Evolutionary conservation across 352 stramenopile genomes (phyloP).

Genomic region (Globisporangium splendens): DNA sequence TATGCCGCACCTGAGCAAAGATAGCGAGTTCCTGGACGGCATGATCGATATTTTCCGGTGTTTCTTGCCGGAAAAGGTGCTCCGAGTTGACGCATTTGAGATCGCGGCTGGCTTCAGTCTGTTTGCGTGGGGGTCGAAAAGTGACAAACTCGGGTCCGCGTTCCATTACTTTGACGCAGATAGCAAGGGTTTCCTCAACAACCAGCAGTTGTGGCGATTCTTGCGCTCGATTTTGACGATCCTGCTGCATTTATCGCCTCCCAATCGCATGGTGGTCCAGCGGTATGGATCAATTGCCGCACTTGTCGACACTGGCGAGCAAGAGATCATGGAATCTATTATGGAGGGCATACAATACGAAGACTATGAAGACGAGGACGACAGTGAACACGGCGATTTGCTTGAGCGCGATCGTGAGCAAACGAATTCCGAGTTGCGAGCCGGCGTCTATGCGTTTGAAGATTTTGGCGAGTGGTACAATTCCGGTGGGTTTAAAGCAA

Average conservation of each 20-base stretch:
- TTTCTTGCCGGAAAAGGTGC: constrained; percentile 61
- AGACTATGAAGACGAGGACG: constrained; percentile 26
- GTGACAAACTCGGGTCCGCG: constrained; percentile 75
- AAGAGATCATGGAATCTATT: constrained; percentile 77
- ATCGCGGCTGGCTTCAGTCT: constrained; percentile 79
- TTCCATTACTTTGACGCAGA: constrained; percentile 88
- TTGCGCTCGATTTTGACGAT: constrained; percentile 77
- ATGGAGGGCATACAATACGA: constrained; percentile 51
- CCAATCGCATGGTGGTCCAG: constrained; percentile 45
- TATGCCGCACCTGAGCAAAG: constrained; percentile 63
- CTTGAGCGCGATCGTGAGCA: constrained; percentile 27
- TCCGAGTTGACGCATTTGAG: constrained; percentile 78
- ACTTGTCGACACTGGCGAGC: constrained; percentile 70
- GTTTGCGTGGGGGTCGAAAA: constrained; percentile 82
- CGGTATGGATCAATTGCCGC: constrained; percentile 64
- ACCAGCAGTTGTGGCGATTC: constrained; percentile 81
- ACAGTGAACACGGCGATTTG: constrained; percentile 12
- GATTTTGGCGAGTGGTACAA: constrained; percentile 88
- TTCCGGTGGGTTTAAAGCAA: constrained; percentile 60
- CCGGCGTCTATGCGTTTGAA: constrained; percentile 75
- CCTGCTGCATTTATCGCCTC: constrained; percentile 69
- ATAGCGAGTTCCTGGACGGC: constrained; percentile 69
- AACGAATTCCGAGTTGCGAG: constrained; percentile 44
- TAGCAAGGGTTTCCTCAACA: constrained; percentile 74
- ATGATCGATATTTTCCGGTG: constrained; percentile 77